A percentile compares a stretch with the other conserved stretches of the same genome.
Evolutionary conservation across 164 flowering plant genomes (phyloP).

Genomic region (Vitis rotundifolia): DNA sequence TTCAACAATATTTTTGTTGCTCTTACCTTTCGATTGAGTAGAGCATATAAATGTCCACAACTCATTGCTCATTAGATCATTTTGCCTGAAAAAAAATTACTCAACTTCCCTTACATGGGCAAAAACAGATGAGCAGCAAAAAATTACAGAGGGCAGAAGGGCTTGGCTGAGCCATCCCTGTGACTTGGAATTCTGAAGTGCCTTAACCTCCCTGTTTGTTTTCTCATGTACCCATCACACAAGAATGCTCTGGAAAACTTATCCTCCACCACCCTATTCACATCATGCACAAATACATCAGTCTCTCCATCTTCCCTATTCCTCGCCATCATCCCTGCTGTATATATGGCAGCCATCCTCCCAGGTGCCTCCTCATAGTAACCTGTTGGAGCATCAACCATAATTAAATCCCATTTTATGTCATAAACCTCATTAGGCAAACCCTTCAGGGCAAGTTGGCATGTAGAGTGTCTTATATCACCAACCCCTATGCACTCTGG

Average conservation of each 20-base stretch:
- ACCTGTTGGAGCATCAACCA: conserved; percentile 96
- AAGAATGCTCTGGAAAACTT: conserved; percentile 68
- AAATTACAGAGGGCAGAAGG: conserved; percentile 50
- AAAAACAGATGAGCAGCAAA: neutral
- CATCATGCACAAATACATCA: conserved; percentile 92
- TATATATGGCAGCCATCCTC: conserved; percentile 82
- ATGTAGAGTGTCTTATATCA: conserved; percentile 51
- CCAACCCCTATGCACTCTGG: conserved; percentile 52
- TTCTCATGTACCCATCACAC: conserved; percentile 70
- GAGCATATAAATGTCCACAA: neutral
- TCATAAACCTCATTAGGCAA: conserved; percentile 67
- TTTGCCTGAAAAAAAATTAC: neutral
- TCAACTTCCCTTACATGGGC: neutral
- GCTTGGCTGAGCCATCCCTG: conserved; percentile 29
- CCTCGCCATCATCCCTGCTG: conserved; percentile 91
- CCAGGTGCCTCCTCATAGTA: conserved; percentile 86
- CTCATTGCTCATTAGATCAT: neutral
- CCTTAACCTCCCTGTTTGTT: conserved; percentile 67
- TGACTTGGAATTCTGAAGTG: conserved; percentile 76
- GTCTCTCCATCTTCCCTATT: conserved; percentile 67
- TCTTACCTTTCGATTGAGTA: too few species aligned
- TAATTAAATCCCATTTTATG: conserved; percentile 80
- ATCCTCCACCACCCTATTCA: conserved; percentile 77
- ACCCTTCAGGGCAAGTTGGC: conserved; percentile 60
- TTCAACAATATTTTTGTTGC: too few species aligned